Conservation (phyloP, 2,329 filamentous ascomycete species). For the Diaporthe nobilis region DNA sequence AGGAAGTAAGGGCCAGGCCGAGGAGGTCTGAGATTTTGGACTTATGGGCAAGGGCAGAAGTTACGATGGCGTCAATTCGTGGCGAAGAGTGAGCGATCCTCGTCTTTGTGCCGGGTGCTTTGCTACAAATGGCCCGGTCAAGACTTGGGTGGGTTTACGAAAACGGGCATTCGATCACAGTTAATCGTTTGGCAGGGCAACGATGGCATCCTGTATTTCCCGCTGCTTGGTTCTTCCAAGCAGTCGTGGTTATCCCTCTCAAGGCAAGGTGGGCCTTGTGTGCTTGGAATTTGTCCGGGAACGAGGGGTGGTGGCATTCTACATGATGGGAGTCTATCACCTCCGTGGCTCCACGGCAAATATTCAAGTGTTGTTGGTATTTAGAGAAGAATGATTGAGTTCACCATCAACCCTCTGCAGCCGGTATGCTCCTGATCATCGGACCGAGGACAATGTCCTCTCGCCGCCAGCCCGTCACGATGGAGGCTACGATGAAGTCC, state of each 20-base stretch:
- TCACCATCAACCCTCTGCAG: background rate
- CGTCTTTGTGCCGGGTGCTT: conserved; percentile 38
- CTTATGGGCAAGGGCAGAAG: conserved; percentile 50
- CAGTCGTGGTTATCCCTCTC: conserved; percentile 33
- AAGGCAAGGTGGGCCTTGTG: conserved; percentile 30
- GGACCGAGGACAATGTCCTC: background rate
- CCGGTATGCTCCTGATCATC: background rate
- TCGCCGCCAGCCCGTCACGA: background rate
- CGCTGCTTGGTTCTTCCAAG: background rate
- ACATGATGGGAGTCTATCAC: conserved; percentile 11
- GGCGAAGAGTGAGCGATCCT: conserved; percentile 40
- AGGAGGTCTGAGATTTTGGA: conserved; percentile 27
- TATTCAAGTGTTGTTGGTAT: conserved; percentile 3
- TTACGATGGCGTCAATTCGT: conserved; percentile 51
- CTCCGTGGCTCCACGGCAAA: background rate
- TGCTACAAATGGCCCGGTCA: conserved; percentile 22
- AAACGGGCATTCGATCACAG: conserved; percentile 43
- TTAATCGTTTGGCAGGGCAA: conserved; percentile 47
- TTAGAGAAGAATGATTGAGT: background rate
- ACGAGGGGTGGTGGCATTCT: conserved; percentile 48
- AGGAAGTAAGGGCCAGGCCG: conserved; percentile 42
- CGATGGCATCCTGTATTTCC: conserved; percentile 49
- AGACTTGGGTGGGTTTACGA: conserved; percentile 14
- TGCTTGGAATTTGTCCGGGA: conserved; percentile 35
- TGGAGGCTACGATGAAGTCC: background rate